These are phyloP conservation scores for Cytospora mali DNA, from an alignment of 2,329 filamentous ascomycete species.

Conservation along the genomic window DNA sequence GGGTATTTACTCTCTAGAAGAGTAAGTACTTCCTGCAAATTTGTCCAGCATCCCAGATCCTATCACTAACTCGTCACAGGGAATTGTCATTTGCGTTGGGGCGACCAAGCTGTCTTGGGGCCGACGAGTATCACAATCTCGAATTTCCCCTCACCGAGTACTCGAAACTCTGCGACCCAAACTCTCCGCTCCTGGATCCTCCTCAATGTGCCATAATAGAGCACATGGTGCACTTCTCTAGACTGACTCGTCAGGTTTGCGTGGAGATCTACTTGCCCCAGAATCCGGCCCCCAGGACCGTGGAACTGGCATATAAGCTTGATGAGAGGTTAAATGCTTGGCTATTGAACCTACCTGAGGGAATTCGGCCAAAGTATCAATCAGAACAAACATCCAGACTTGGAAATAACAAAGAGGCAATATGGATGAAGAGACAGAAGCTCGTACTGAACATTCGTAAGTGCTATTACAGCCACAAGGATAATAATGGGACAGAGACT, in stretches of 20 bases:
- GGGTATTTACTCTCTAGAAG: conserved; percentile 48
- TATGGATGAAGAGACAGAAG: conserved; percentile 36
- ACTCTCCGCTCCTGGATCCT: conserved; percentile 30
- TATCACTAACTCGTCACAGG: conserved; percentile 32
- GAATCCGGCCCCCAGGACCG: conserved; percentile 28
- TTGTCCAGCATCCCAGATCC: background rate
- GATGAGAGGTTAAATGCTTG: conserved; percentile 33
- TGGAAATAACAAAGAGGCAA: conserved; percentile 30
- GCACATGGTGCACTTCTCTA: conserved; percentile 36
- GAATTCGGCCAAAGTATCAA: conserved; percentile 30
- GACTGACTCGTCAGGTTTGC: conserved; percentile 34
- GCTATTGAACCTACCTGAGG: conserved; percentile 31
- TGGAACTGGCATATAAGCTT: conserved; percentile 32
- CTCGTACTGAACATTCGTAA: conserved; percentile 34
- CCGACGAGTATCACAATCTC: conserved; percentile 52
- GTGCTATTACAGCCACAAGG: background rate
- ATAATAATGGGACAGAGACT: background rate
- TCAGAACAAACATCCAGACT: conserved; percentile 29
- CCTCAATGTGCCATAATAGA: conserved; percentile 35
- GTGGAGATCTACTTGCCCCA: conserved; percentile 34
- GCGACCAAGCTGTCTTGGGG: conserved; percentile 50
- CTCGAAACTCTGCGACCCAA: conserved; percentile 10
- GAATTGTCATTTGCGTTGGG: conserved; percentile 53
- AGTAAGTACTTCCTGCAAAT: conserved; percentile 35
- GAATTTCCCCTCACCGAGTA: conserved; percentile 34